A percentile compares a stretch with the other conserved stretches of the same genome.
Conservation (phyloP, 768 basidiomycete genomes). For the Hypholoma sublateritium region DNA sequence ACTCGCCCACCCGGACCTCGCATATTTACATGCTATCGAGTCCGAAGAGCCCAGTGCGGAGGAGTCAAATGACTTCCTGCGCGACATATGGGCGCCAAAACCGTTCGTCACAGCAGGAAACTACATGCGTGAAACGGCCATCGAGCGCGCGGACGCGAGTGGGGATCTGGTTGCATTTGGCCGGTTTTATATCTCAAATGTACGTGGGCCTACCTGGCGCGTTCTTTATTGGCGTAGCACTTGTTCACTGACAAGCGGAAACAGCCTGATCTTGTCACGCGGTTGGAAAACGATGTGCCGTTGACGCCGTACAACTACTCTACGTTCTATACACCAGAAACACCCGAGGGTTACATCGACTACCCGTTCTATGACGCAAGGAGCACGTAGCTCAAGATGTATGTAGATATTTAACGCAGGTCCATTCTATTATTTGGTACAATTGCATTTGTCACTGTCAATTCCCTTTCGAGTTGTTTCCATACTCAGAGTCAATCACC, state of each 20-base stretch:
- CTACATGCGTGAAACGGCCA: constrained; percentile 38
- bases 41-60: constrained; percentile 20
- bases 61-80: constrained; percentile 43
- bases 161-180: constrained; percentile 32
- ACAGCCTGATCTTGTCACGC: constrained; percentile 42
- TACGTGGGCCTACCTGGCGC: too few species aligned
- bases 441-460: too few species aligned
- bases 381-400: background rate
- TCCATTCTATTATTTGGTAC: too few species aligned
- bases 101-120: constrained; percentile 43
- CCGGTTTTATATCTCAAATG: constrained; percentile 32
- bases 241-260: background rate
- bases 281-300: constrained; percentile 33
- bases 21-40: constrained; percentile 55
- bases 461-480: too few species aligned
- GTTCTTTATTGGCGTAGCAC: background rate
- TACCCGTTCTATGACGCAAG: background rate
- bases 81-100: constrained; percentile 44
- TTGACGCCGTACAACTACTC: constrained; percentile 30
- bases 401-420: background rate
- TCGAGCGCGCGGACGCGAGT: constrained; percentile 34
- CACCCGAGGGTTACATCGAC: background rate
- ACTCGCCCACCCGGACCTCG: constrained; percentile 38
- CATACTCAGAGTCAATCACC: too few species aligned
- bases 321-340: constrained; percentile 37